These are phyloP conservation scores for Fusarium begoniae DNA, from an alignment of 2,329 filamentous ascomycete genomes.

Conservation along the genomic window DNA sequence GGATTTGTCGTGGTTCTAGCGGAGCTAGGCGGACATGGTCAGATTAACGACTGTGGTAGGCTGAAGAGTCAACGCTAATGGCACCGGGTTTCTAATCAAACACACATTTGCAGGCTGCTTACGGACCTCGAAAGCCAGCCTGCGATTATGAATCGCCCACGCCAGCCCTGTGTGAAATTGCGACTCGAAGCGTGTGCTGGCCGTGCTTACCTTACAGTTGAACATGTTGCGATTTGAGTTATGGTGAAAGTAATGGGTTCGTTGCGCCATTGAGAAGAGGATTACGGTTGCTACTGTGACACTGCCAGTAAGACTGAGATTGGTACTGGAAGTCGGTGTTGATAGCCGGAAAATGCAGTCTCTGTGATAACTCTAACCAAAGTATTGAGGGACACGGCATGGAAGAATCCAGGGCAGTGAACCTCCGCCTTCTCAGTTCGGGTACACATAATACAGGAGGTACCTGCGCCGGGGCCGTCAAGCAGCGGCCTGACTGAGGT, in stretches of 20 bases:
- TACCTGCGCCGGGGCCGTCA: slow-evolving; percentile 17
- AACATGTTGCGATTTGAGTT: background rate
- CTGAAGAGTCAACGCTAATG: slow-evolving; percentile 14
- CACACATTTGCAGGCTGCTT: slow-evolving; percentile 17
- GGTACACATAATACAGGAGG: slow-evolving; percentile 17
- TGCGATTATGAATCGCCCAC: slow-evolving; percentile 38
- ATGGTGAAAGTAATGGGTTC: background rate
- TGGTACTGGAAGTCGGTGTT: background rate
- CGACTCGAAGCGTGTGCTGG: slow-evolving; percentile 1
- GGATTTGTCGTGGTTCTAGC: slow-evolving; percentile 26
- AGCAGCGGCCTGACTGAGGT: slow-evolving; percentile 26
- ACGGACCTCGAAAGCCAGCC: slow-evolving; percentile 22
- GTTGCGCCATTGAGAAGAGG: slow-evolving; percentile 4
- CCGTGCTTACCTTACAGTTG: slow-evolving; percentile 12
- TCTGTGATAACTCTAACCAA: slow-evolving; percentile 1
- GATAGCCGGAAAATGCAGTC: slow-evolving; percentile 9
- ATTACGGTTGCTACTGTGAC: background rate
- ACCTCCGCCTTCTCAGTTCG: slow-evolving; percentile 15
- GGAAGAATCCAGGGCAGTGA: slow-evolving; percentile 10
- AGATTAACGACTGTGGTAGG: slow-evolving; percentile 19
- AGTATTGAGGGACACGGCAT: background rate
- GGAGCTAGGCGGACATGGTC: slow-evolving; percentile 30
- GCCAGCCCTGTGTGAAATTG: slow-evolving; percentile 36
- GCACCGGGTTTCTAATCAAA: slow-evolving; percentile 35
- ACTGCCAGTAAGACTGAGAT: background rate